These are phyloP conservation scores for Boletus subcaerulescens DNA, from an alignment of 768 basidiomycete genomes.

Conservation along the genomic window DNA sequence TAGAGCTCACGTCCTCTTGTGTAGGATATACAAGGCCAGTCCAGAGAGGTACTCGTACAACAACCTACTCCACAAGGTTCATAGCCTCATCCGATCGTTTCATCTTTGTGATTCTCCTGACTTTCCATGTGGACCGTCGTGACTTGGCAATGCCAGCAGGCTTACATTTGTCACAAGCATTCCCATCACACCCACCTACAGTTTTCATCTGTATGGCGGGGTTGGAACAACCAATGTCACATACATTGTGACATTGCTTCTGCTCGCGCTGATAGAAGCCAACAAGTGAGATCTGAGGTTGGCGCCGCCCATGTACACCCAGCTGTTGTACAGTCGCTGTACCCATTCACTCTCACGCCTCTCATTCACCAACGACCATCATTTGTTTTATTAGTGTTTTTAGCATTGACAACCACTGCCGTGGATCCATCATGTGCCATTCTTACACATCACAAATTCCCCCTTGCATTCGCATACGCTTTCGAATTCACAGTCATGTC, in stretches of 20 bases:
- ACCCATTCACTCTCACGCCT: conserved; percentile 13
- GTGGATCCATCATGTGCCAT: conserved; percentile 4
- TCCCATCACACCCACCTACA: conserved; percentile 4
- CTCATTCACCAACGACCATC: conserved; percentile 21
- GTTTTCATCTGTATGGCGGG: conserved; percentile 10
- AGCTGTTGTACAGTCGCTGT: conserved; percentile 23
- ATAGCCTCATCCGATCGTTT: conserved; percentile 23
- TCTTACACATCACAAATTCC: conserved; percentile 12
- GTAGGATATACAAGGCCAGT: conserved; percentile 65
- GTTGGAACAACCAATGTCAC: conserved; percentile 2
- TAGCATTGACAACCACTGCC: conserved; percentile 13
- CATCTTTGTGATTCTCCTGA: background rate
- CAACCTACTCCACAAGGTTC: conserved; percentile 75
- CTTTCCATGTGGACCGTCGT: conserved; percentile 7
- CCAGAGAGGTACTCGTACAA: conserved; percentile 59
- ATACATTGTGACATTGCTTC: conserved; percentile 6
- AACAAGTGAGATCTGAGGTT: conserved; percentile 12
- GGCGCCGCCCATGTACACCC: conserved; percentile 18
- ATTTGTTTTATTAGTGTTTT: conserved; percentile 24
- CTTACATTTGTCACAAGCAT: conserved; percentile 2
- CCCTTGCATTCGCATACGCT: conserved; percentile 16
- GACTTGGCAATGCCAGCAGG: conserved; percentile 7
- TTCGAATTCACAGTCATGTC: conserved; percentile 21
- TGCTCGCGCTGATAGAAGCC: conserved; percentile 9
- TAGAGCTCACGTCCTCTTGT: conserved; percentile 6